phyloP scores from a whole-genome alignment of 192 early-diverging fungal species.

The Coemansia guatemalensis region DNA sequence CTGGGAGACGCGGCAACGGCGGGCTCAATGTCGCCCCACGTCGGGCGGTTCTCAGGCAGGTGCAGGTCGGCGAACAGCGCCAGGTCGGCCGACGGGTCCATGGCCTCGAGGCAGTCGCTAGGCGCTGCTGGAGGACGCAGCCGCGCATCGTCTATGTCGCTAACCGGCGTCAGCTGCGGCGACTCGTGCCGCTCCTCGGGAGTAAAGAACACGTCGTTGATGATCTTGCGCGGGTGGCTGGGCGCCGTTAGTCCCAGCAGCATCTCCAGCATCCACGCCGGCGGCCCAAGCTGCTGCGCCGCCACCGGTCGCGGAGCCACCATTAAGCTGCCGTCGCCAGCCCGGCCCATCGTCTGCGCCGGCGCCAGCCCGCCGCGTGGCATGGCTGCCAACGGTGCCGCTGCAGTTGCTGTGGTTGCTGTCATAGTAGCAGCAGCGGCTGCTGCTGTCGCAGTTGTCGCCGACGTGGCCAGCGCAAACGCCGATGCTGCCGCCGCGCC shows the following conservation, averaged over 20 bases:
- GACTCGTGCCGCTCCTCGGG: slow-evolving; percentile 48
- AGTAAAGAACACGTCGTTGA: slow-evolving; percentile 55
- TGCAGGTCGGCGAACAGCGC: slow-evolving; percentile 50
- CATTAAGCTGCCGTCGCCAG: slow-evolving; percentile 31
- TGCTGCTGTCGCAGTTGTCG: neutral
- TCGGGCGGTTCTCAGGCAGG: slow-evolving; percentile 23
- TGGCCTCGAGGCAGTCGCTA: slow-evolving; percentile 33
- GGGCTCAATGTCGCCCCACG: slow-evolving; percentile 47
- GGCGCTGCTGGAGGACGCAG: slow-evolving; percentile 27
- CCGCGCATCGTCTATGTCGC: slow-evolving; percentile 44
- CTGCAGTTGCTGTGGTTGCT: slow-evolving; percentile 6
- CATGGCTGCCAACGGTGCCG: slow-evolving; percentile 8
- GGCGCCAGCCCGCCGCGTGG: slow-evolving; percentile 14
- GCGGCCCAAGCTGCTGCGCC: slow-evolving; percentile 43
- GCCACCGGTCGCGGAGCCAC: slow-evolving; percentile 53
- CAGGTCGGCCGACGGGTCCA: slow-evolving; percentile 43
- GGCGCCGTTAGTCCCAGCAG: slow-evolving; percentile 36
- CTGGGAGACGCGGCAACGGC: slow-evolving; percentile 29
- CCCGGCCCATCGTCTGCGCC: slow-evolving; percentile 21
- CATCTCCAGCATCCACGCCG: slow-evolving; percentile 50
- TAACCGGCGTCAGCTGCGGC: slow-evolving; percentile 51
- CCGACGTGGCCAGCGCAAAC: slow-evolving; percentile 35
- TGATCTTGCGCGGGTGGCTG: slow-evolving; percentile 40
- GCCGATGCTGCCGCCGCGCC: slow-evolving; percentile 27
- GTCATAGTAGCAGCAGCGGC: slow-evolving; percentile 12